Base-by-base conservation (phyloP, 1,139 yeast species). In the Geotrichum fermentans region DNA sequence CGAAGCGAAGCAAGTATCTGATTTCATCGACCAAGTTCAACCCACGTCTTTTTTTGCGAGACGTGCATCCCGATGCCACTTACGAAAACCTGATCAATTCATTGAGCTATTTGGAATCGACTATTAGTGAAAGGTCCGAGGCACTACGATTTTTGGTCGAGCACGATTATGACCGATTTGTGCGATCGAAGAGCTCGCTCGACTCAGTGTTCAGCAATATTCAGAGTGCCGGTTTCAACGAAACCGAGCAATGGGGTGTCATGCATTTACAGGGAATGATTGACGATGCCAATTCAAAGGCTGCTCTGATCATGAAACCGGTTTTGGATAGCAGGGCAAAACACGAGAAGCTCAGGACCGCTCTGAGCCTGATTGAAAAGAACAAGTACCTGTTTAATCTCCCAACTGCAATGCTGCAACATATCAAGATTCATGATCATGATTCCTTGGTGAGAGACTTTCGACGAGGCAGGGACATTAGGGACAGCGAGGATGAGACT, bases 21-120 rank as follows among this genome's bases (percentile, higher is more conserved):
- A 80, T 88, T 35, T 80, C 84, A 32, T 82, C 89, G 2, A 83
- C 85, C 55, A 70, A 75, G 40, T 90, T 90, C 70, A 80, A 83
- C 57, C 80, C 95, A 2, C 78, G 79, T 51, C 72, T 75, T 50
- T 90, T 82, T 62, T 68, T 90, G 55, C 77, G 83, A 29, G 78
- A 80, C 11, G 74, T 89, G 3, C 96, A 89, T 62, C 72, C 75
- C 10, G 80, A 80, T 40, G 84, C 89, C 32, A 74, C 90, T 0
- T 81, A 83, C 49, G 78, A 77, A 17, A 79, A 83, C 35, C 71
- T 89, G 55, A 69, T 73, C 28, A 62, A 68, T 8, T 79, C 88
- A 2, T 71, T 88, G 51, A 74, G 71, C 34, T 73, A 68, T 45
- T 70, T 90, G 51, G 89, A 87, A 56, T 62, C 67, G 26, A 78